Conservation (phyloP, 2,329 filamentous ascomycete genomes). For the Ophiostoma fasciatum region DNA sequence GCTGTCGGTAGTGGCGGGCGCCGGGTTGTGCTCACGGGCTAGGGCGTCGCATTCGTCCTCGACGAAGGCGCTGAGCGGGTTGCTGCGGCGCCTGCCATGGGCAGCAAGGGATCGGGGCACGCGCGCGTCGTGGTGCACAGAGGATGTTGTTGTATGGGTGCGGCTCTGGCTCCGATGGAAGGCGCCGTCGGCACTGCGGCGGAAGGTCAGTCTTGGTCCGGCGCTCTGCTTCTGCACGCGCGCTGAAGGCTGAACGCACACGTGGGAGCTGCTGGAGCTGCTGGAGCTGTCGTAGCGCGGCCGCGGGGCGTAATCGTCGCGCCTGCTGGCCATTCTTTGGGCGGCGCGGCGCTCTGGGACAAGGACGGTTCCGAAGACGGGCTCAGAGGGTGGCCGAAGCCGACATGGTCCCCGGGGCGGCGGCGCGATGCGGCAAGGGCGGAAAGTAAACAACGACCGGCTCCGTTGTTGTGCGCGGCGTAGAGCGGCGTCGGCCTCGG, state of each 20-base stretch:
- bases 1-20: too few relatives aligned
- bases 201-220: background rate
- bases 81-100: constrained; percentile 12
- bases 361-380: background rate
- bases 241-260: constrained; percentile 6
- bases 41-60: constrained; percentile 55
- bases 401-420: constrained; percentile 5
- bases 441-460: constrained; percentile 2
- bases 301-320: constrained; percentile 1
- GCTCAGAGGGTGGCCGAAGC: constrained; percentile 4
- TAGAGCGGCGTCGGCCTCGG: constrained; percentile 1
- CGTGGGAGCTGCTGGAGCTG: constrained; percentile 2
- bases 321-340: constrained; percentile 6
- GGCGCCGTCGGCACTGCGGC: background rate
- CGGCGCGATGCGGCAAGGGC: background rate
- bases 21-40: constrained; percentile 40
- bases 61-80: constrained; percentile 48
- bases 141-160: constrained; percentile 4
- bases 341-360: too few relatives aligned
- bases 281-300: constrained; percentile 4
- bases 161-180: constrained; percentile 2
- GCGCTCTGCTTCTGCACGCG: background rate
- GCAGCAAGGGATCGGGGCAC: background rate
- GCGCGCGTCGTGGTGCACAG: background rate
- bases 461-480: too few relatives aligned